Evolutionary conservation across 2,329 filamentous ascomycete species (phyloP).

Genomic region (Ophiosphaerella herpotricha): DNA sequence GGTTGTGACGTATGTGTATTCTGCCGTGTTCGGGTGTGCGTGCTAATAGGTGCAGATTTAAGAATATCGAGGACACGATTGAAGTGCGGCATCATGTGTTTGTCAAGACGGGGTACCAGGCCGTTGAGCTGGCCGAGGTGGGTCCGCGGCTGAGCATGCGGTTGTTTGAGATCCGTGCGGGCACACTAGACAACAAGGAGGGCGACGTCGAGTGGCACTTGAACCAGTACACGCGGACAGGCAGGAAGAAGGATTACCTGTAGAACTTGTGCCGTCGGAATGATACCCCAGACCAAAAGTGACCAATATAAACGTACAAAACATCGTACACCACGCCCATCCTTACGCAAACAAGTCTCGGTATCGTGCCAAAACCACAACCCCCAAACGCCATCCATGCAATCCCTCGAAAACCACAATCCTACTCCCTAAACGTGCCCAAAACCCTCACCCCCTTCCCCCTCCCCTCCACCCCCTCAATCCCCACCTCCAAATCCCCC

Average conservation of each 20-base stretch:
- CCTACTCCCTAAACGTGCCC: slow-evolving; percentile 90
- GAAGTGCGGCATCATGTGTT: slow-evolving; percentile 95
- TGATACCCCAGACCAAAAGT: no score
- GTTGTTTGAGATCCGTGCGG: slow-evolving; percentile 87
- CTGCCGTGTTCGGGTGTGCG: not conserved
- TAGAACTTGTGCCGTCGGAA: slow-evolving; percentile 42
- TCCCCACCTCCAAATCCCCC: slow-evolving; percentile 67
- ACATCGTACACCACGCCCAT: no score
- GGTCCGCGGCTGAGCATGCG: slow-evolving; percentile 96
- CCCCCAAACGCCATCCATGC: slow-evolving; percentile 53
- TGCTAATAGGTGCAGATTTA: slow-evolving; percentile 45
- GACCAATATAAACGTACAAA: no score
- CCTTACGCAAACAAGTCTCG: no score
- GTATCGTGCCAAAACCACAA: not conserved
- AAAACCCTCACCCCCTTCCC: slow-evolving; percentile 75
- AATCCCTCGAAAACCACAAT: slow-evolving; percentile 62
- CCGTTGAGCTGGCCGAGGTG: slow-evolving; percentile 59
- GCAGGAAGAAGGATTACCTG: slow-evolving; percentile 93
- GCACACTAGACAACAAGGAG: slow-evolving; percentile 91
- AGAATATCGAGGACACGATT: slow-evolving; percentile 85
- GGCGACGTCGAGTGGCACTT: slow-evolving; percentile 97
- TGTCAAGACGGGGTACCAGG: slow-evolving; percentile 87
- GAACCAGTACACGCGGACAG: slow-evolving; percentile 91
- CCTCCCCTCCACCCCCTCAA: slow-evolving; percentile 83
- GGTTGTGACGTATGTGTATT: slow-evolving; percentile 74